Conservation (phyloP, 2,329 filamentous ascomycete genomes). For the Chrysosporium queenslandicum region DNA sequence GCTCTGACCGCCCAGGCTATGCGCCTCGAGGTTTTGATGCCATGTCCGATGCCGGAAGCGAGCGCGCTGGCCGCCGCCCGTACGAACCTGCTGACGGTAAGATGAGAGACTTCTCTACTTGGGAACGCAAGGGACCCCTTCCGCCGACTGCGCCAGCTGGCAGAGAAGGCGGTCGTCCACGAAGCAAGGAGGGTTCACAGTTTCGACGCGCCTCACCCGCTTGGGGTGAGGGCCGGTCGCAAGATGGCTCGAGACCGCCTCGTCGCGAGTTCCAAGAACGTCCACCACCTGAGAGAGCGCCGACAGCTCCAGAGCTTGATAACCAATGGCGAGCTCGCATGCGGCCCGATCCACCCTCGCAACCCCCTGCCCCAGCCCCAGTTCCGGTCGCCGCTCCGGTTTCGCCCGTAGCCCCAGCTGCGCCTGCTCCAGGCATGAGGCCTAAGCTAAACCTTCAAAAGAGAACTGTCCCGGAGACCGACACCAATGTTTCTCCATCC, state of each 20-base stretch:
- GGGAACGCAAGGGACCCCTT: slow-evolving; percentile 89
- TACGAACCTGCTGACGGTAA: slow-evolving; percentile 62
- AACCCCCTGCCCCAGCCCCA: slow-evolving; percentile 57
- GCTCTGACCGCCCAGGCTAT: slow-evolving; percentile 47
- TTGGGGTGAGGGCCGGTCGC: slow-evolving; percentile 59
- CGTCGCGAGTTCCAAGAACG: slow-evolving; percentile 66
- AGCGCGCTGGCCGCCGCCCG: slow-evolving; percentile 59
- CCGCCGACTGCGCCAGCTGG: slow-evolving; percentile 51
- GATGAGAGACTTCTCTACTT: slow-evolving; percentile 71
- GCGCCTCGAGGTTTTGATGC: slow-evolving; percentile 45
- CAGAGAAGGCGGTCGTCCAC: slow-evolving; percentile 47
- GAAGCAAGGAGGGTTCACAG: slow-evolving; percentile 51
- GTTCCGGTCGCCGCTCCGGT: slow-evolving; percentile 53
- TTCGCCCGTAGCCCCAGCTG: slow-evolving; percentile 55
- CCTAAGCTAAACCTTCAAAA: slow-evolving; percentile 83
- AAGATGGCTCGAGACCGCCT: slow-evolving; percentile 70
- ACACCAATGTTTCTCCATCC: slow-evolving; percentile 36
- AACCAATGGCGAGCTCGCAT: slow-evolving; percentile 88
- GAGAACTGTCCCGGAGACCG: slow-evolving; percentile 74
- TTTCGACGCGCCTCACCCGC: slow-evolving; percentile 60
- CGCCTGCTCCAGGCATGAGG: slow-evolving; percentile 47
- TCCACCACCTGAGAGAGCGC: slow-evolving; percentile 54
- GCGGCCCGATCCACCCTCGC: slow-evolving; percentile 62
- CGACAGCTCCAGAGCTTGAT: slow-evolving; percentile 84
- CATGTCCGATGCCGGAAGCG: slow-evolving; percentile 47